phyloP scores from a whole-genome alignment of 73 alveolate genomes.

The Stentor coeruleus region DNA sequence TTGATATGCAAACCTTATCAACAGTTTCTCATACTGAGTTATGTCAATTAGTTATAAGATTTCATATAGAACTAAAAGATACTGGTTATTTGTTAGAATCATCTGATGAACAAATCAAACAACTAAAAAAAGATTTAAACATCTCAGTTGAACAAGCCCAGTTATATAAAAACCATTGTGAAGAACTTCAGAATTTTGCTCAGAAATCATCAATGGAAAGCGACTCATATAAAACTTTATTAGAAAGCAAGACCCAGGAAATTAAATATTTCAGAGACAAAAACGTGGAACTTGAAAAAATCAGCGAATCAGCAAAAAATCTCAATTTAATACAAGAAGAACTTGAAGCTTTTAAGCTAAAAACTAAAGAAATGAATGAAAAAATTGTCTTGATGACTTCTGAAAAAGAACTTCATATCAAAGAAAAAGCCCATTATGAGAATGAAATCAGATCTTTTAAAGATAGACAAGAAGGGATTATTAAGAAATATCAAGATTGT shows the following conservation, averaged over 20 bases:
- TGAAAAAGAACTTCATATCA: no score
- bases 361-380: neutral
- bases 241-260: neutral
- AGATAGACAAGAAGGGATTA: neutral
- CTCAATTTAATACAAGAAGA: no score
- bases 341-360: neutral
- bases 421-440: no score
- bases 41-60: neutral
- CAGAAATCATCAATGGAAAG: neutral
- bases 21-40: neutral
- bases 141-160: neutral
- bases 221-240: neutral
- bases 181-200: neutral
- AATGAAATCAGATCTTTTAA: neutral
- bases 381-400: no score
- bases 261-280: constrained; percentile 2
- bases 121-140: neutral
- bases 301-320: neutral
- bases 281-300: neutral
- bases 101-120: neutral
- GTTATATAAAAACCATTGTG: constrained; percentile 9
- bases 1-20: neutral
- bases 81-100: neutral
- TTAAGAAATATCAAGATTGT: neutral
- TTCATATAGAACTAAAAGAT: neutral